These are phyloP conservation scores for Luffa acutangula DNA, from an alignment of 306 rosid genomes.

Conservation along the genomic window DNA sequence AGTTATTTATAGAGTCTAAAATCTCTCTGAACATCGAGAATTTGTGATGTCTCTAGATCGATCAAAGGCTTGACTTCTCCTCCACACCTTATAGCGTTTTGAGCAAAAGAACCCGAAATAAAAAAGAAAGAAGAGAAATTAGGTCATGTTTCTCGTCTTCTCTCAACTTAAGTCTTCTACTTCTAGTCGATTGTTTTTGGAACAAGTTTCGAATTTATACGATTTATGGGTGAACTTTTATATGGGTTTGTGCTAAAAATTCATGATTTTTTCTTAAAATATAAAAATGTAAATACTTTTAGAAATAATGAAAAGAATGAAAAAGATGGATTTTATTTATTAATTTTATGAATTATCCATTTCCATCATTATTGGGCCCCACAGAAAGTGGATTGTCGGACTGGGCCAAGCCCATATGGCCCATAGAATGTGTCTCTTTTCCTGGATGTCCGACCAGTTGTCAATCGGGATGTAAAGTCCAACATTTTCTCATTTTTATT, in stretches of 20 bases:
- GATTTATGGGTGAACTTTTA: background rate
- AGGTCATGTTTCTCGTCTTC: no score
- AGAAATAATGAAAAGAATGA: background rate
- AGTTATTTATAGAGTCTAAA: no score
- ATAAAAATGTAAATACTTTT: background rate
- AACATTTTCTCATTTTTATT: background rate
- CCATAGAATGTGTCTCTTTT: slow-evolving; percentile 1
- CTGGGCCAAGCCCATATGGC: slow-evolving; percentile 8
- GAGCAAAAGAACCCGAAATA: no score
- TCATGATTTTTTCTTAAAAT: background rate
- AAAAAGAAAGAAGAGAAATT: no score
- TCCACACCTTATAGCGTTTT: no score
- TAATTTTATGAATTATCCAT: background rate
- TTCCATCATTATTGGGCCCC: background rate
- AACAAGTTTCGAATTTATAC: background rate
- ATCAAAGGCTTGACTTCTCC: no score
- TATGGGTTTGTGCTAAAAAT: background rate
- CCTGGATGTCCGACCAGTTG: background rate
- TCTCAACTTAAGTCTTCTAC: no score
- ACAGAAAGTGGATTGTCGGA: background rate
- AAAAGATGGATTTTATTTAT: background rate
- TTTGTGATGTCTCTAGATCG: no score
- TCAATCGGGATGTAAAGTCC: background rate
- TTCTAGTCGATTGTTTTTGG: no score
- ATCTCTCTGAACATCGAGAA: no score